Percentiles rank a stretch among this genome's conserved stretches.
These are phyloP conservation scores for Salix dunnii DNA, from an alignment of 345 rosid genomes.

Conservation along the genomic window DNA sequence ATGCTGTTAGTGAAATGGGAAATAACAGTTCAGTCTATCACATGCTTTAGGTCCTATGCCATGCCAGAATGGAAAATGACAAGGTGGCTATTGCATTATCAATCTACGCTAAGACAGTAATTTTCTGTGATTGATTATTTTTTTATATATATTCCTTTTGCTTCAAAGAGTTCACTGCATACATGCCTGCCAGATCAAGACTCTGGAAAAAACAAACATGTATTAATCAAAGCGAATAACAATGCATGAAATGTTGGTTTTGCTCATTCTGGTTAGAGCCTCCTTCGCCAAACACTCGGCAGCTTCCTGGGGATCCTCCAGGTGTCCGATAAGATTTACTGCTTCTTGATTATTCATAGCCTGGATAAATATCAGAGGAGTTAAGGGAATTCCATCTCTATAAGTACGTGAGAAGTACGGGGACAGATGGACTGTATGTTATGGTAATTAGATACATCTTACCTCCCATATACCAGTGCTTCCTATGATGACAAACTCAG, in stretches of 20 bases:
- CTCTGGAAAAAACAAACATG: background rate
- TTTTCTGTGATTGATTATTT: background rate
- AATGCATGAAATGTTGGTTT: constrained; percentile 53
- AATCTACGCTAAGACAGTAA: background rate
- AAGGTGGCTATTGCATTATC: background rate
- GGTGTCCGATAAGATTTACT: constrained; percentile 51
- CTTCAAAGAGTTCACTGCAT: background rate
- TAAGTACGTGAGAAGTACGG: background rate
- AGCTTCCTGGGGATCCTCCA: constrained; percentile 65
- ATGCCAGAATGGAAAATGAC: background rate
- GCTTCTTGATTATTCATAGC: constrained; percentile 81
- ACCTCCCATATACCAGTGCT: constrained; percentile 83
- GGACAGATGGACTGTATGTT: background rate
- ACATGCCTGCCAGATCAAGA: background rate
- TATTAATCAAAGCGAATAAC: constrained; percentile 52
- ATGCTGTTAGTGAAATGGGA: background rate
- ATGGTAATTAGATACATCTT: background rate
- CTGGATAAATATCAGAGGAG: constrained; percentile 22
- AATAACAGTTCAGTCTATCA: background rate
- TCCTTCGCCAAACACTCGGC: constrained; percentile 66
- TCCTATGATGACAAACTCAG: constrained; percentile 67
- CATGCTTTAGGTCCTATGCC: background rate
- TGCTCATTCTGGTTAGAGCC: constrained; percentile 56
- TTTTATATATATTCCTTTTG: background rate
- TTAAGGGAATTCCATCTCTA: background rate